Conservation (phyloP, 1,284 basidiomycete species). For the Farysia itapuensis region DNA sequence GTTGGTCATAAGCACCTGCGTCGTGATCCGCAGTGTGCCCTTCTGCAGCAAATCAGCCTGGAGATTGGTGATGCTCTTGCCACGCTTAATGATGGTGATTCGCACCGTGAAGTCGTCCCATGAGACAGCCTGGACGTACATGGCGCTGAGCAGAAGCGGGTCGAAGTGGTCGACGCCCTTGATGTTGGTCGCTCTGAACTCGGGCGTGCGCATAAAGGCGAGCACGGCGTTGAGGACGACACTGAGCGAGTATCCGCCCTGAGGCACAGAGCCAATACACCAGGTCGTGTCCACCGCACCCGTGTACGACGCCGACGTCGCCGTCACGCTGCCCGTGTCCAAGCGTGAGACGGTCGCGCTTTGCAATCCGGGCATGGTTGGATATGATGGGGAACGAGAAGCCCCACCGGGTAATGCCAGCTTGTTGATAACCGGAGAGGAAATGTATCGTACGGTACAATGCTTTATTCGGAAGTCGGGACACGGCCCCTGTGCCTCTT, state of each 20-base stretch:
- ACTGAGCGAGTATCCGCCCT: constrained; percentile 36
- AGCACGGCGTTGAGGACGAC: constrained; percentile 34
- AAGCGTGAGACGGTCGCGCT: constrained; percentile 4
- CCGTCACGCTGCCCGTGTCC: constrained; percentile 6
- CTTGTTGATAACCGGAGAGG: too few relatives aligned
- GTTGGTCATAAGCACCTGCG: constrained; percentile 28
- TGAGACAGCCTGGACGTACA: constrained; percentile 27
- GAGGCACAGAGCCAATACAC: constrained; percentile 36
- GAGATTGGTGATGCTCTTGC: constrained; percentile 26
- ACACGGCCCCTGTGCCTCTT: too few relatives aligned
- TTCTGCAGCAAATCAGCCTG: constrained; percentile 31
- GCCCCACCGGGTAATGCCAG: too few relatives aligned
- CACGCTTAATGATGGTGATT: constrained; percentile 16
- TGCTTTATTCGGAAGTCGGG: too few relatives aligned
- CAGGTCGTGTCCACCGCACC: constrained; percentile 22
- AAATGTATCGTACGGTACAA: too few relatives aligned
- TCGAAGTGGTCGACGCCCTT: constrained; percentile 13
- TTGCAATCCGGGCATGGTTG: constrained; percentile 20
- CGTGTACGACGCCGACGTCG: constrained; percentile 5
- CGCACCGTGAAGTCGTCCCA: constrained; percentile 5
- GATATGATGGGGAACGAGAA: too few relatives aligned
- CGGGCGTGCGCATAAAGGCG: constrained; percentile 27
- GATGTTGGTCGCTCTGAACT: constrained; percentile 11
- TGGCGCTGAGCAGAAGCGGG: constrained; percentile 21
- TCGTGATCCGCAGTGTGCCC: constrained; percentile 9